These are phyloP conservation scores for Podaxis pistillaris DNA, from an alignment of 768 basidiomycete species.

Conservation along the genomic window DNA sequence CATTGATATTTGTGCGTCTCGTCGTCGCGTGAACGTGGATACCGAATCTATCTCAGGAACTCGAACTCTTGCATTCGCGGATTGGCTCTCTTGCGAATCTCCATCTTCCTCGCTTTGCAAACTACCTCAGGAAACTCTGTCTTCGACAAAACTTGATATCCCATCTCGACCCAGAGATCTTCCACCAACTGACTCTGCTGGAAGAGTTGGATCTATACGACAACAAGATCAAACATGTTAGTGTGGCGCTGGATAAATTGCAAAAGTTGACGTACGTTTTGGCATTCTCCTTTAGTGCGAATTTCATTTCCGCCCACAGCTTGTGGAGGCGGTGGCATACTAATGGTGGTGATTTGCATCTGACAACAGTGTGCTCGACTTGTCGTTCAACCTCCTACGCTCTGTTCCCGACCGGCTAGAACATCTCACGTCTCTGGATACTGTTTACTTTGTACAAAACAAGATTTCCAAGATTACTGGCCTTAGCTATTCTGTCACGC, in stretches of 20 bases:
- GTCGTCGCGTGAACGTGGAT: not conserved
- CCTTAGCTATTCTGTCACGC: slow-evolving; percentile 49
- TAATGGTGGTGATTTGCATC: slow-evolving; percentile 10
- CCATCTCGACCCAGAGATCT: slow-evolving; percentile 68
- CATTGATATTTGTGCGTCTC: not conserved
- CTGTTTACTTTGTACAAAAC: slow-evolving; percentile 95
- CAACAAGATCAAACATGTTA: slow-evolving; percentile 82
- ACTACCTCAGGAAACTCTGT: slow-evolving; percentile 69
- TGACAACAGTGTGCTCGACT: slow-evolving; percentile 67
- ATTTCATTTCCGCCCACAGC: not conserved
- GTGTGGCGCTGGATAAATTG: slow-evolving; percentile 59
- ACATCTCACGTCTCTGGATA: slow-evolving; percentile 59
- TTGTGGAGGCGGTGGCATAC: not conserved
- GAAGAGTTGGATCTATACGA: slow-evolving; percentile 96
- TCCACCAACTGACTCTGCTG: slow-evolving; percentile 61
- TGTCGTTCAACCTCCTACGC: slow-evolving; percentile 92
- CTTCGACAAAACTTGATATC: slow-evolving; percentile 85
- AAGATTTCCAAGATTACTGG: slow-evolving; percentile 80
- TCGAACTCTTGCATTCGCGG: slow-evolving; percentile 82
- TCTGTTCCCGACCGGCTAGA: slow-evolving; percentile 62
- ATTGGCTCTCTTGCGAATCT: slow-evolving; percentile 66
- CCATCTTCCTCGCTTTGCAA: slow-evolving; percentile 72
- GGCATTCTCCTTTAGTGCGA: not conserved
- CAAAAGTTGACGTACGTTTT: slow-evolving; percentile 53
- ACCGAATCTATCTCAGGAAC: slow-evolving; percentile 50